A percentile compares a stretch with the other conserved stretches of the same genome.
These are phyloP conservation scores for Monotropa hypopitys DNA, from an alignment of 179 eudicot genomes.

Conservation along the genomic window DNA sequence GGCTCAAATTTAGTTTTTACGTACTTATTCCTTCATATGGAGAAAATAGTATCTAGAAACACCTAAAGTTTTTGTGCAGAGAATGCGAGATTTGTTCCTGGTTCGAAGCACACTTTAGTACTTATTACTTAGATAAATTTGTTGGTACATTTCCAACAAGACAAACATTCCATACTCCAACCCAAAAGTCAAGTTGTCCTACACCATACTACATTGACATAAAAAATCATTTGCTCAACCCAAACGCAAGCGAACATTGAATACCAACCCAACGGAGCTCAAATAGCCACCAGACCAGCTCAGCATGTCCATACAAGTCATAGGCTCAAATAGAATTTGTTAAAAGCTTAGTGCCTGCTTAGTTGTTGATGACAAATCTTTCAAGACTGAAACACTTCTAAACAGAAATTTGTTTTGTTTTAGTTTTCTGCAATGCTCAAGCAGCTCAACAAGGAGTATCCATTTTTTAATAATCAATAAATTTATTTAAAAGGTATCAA, in stretches of 20 bases:
- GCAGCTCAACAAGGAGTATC: background rate
- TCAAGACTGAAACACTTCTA: background rate
- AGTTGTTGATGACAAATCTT: background rate
- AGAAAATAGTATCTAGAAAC: background rate
- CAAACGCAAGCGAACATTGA: background rate
- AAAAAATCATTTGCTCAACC: background rate
- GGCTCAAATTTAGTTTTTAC: background rate
- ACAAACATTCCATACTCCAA: background rate
- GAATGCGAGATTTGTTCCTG: background rate
- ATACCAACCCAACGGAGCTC: background rate
- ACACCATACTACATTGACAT: background rate
- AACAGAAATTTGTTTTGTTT: no score
- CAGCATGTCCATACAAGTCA: background rate
- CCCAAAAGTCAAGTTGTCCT: background rate
- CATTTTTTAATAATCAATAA: no score
- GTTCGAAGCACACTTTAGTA: background rate
- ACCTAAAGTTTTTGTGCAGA: background rate
- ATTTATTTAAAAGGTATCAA: no score
- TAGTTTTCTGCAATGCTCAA: background rate
- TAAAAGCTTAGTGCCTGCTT: background rate
- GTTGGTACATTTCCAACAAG: background rate
- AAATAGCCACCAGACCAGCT: background rate
- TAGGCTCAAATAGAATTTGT: background rate
- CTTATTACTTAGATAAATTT: background rate
- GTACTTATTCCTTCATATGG: background rate